Evolutionary conservation across 164 flowering plant genomes (phyloP).

Genomic region (Platanus orientalis): DNA sequence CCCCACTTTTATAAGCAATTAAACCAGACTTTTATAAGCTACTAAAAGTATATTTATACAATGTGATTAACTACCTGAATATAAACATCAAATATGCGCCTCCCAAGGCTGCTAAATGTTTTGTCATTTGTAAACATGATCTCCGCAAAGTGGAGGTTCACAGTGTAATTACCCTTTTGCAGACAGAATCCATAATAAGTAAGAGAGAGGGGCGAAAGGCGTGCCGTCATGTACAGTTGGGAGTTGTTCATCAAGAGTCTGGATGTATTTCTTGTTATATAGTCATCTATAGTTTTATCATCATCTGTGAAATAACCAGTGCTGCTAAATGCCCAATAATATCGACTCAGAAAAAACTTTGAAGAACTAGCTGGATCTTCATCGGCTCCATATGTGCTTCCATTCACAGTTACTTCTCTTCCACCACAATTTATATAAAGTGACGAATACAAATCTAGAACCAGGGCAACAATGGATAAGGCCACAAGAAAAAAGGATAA

Average conservation of each 20-base stretch:
- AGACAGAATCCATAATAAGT: constrained; percentile 59
- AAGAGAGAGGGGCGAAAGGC: constrained; percentile 56
- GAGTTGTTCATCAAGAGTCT: constrained; percentile 19
- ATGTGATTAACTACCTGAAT: constrained; percentile 45
- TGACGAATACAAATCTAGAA: constrained; percentile 24
- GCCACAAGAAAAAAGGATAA: too few relatives aligned
- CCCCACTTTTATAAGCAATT: not conserved
- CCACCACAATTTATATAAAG: constrained; percentile 55
- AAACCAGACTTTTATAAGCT: not conserved
- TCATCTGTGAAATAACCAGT: not conserved
- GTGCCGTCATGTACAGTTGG: constrained; percentile 39
- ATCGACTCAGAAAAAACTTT: too few relatives aligned
- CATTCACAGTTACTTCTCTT: not conserved
- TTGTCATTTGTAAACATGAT: constrained; percentile 42
- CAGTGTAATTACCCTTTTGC: constrained; percentile 48
- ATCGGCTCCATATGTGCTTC: constrained; percentile 21
- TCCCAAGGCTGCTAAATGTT: constrained; percentile 54
- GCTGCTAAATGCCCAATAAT: not conserved
- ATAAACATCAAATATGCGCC: constrained; percentile 58
- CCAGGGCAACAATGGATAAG: too few relatives aligned
- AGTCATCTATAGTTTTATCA: not conserved
- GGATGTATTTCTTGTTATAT: constrained; percentile 19
- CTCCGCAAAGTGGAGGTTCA: constrained; percentile 64
- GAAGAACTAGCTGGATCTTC: not conserved
- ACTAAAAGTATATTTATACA: not conserved